Conservation (phyloP, 345 rosid species). For the Eucalyptus cladocalyx region DNA sequence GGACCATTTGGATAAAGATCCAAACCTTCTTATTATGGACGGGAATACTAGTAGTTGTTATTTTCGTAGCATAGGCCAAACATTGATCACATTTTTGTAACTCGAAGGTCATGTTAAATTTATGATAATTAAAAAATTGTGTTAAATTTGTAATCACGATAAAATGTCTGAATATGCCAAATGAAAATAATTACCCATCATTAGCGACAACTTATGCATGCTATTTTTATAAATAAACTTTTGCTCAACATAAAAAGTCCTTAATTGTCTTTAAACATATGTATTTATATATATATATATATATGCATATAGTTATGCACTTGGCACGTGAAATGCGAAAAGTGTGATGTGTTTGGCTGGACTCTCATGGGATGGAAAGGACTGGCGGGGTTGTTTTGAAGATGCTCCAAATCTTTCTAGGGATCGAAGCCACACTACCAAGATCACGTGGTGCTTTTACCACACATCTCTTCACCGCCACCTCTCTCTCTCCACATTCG, state of each 20-base stretch:
- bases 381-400: neutral
- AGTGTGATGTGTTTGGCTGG: neutral
- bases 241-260: neutral
- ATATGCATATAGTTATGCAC: neutral
- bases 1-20: neutral
- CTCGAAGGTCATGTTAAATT: neutral
- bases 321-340: neutral
- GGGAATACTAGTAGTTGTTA: neutral
- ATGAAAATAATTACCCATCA: neutral
- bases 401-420: conserved; percentile 41
- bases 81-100: neutral
- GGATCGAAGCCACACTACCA: conserved; percentile 28
- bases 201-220: neutral
- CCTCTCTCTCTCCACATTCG: neutral
- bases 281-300: neutral
- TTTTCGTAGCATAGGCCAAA: neutral
- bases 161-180: neutral
- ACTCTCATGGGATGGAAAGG: neutral
- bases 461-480: neutral
- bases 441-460: conserved; percentile 8
- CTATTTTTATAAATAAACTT: neutral
- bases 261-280: neutral
- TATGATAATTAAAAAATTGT: neutral
- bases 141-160: neutral
- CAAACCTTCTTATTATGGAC: neutral